phyloP scores from a whole-genome alignment of 495 filamentous ascomycete species.

The Trichocladium uniseriatum region DNA sequence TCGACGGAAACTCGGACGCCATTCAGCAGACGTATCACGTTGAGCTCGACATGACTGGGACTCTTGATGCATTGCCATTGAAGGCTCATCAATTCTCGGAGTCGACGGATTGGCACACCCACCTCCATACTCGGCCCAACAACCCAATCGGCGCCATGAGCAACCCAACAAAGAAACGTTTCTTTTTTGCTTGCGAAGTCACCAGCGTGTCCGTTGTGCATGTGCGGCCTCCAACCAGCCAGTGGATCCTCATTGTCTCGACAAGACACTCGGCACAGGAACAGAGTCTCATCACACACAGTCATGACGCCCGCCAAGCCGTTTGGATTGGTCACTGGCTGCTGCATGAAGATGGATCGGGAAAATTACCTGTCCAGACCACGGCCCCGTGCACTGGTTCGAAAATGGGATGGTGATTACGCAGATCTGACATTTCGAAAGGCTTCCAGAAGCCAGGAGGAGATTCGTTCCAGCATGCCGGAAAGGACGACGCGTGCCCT shows the following conservation, averaged over 20 bases:
- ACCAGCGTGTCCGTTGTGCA: too few relatives aligned
- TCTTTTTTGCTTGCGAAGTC: too few relatives aligned
- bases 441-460: not conserved
- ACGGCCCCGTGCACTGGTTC: not conserved
- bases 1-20: not conserved
- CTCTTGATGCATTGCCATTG: not conserved
- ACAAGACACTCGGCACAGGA: too few relatives aligned
- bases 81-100: slow-evolving; percentile 2
- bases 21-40: slow-evolving; percentile 1
- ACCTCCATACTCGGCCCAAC: too few relatives aligned
- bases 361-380: not conserved
- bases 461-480: too few relatives aligned
- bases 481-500: too few relatives aligned
- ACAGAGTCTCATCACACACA: too few relatives aligned
- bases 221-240: slow-evolving; percentile 5
- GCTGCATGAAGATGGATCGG: slow-evolving; percentile 8
- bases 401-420: not conserved
- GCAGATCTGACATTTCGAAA: not conserved
- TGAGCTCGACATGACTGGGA: slow-evolving; percentile 2
- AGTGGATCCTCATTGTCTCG: too few relatives aligned
- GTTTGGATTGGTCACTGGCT: not conserved
- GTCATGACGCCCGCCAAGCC: not conserved
- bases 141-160: not conserved
- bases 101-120: too few relatives aligned
- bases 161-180: not conserved